Evolutionary conservation across 306 rosid species (phyloP), one percentile per base, ranked within the genome.

Genomic region (Acacia melanoxylon): DNA sequence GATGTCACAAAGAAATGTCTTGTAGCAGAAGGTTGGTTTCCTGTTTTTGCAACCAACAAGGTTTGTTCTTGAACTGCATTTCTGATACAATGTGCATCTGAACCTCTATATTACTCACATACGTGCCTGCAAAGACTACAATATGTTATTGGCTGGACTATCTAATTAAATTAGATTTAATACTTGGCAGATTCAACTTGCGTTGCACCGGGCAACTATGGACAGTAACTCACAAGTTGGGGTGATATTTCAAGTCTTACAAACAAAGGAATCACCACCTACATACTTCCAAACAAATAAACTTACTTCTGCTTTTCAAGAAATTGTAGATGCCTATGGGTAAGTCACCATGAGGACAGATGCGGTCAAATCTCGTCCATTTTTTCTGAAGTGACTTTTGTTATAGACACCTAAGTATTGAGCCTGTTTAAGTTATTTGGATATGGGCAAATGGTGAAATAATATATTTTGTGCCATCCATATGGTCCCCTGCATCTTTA

Each of bases 11-110:
- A 78, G 85, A 91, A 91, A 88, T 94, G 97, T 76, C 97, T 94
- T 81, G 92, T 92, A 75, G 97, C 94, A 13, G 97, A 92, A 87
- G 97, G 97, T 73, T 94, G 98, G 98, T 91, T 91, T 85, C 97
- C 97, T 68, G 85, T 92, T 80, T 89, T 84, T 76, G 97, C 97
- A 41, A 82, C 94, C 86, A 85, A 65, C 62, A 90, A 92, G 97
- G 97, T 94, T 82, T 80, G 88, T 74, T 49, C 62, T 85, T 67
- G 79, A 74, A 42, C 72, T 37, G 33, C 37, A 48, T 84, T 82
- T 42, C 27, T 73, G 27, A 61, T 79, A 48, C 10, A 51, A 74
- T 78, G 62, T 48, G 79, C 75, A 24, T 45, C 22, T 58, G 68
- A 45, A 68, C 74, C 16, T 72, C 62, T 40, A 48, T 61, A 29